Evolutionary conservation across 371 early-diverging fungal genomes (phyloP).

Genomic region (Lichtheimia ornata): DNA sequence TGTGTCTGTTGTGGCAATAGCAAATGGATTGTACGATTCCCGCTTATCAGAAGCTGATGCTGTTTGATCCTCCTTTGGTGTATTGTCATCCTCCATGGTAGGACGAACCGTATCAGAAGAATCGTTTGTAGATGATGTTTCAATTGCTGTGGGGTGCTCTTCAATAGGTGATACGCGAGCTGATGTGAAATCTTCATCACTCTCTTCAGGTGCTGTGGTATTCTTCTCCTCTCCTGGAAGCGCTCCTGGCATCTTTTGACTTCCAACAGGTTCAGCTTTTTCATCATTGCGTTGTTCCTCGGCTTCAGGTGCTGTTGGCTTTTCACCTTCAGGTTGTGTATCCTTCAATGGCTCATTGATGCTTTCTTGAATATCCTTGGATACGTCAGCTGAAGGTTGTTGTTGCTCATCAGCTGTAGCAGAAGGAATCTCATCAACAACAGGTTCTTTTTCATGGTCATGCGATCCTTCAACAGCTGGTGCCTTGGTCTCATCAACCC

Average conservation of each 20-base stretch:
- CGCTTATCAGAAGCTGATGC: too few relatives aligned
- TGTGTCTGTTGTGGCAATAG: neutral
- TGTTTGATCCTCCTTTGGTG: neutral
- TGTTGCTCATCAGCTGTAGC: neutral
- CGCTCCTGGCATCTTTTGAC: too few relatives aligned
- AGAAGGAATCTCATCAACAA: neutral
- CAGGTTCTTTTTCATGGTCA: neutral
- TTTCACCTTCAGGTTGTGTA: too few relatives aligned
- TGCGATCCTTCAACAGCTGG: too few relatives aligned
- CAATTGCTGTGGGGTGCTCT: neutral
- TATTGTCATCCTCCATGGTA: neutral
- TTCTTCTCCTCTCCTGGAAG: neutral
- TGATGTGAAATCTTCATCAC: neutral
- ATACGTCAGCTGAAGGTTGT: too few relatives aligned
- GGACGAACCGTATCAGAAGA: too few relatives aligned
- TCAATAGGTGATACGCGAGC: neutral
- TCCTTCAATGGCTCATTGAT: too few relatives aligned
- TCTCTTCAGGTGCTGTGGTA: neutral
- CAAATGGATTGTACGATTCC: neutral
- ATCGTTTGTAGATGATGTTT: neutral
- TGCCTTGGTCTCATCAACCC: too few relatives aligned
- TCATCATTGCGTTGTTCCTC: too few relatives aligned
- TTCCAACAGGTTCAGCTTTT: too few relatives aligned
- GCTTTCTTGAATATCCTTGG: too few relatives aligned
- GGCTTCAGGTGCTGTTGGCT: too few relatives aligned